These are phyloP conservation scores for Isoetes taiwanensis DNA, from an alignment of 75 land plant species.

Conservation along the genomic window DNA sequence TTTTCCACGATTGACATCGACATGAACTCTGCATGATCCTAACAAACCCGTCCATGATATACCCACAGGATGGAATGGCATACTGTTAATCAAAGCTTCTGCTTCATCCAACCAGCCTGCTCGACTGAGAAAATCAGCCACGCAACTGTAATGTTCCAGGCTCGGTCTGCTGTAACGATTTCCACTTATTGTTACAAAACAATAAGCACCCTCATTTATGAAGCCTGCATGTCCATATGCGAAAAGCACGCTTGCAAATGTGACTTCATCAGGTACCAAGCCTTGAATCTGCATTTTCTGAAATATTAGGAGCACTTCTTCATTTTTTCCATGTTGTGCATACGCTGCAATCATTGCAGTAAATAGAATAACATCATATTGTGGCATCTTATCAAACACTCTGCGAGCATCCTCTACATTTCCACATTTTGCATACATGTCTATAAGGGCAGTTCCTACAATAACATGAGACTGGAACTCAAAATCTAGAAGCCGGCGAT, in stretches of 20 bases:
- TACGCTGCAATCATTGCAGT: conserved; percentile 9
- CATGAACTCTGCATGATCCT: conserved; percentile 7
- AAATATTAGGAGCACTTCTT: conserved; percentile 32
- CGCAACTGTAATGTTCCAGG: conserved; percentile 9
- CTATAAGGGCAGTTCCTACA: not conserved
- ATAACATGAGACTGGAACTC: not conserved
- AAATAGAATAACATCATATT: not conserved
- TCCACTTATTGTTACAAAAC: not conserved
- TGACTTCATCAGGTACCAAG: conserved; percentile 22
- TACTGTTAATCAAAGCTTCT: conserved; percentile 3
- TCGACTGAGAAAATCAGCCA: conserved; percentile 12
- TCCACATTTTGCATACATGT: conserved; percentile 2
- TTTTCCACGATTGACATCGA: not conserved
- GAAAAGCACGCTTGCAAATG: too few species aligned
- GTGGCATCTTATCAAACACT: conserved; percentile 4
- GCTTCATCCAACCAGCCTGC: not conserved
- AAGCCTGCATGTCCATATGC: conserved; percentile 1
- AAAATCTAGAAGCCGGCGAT: too few species aligned
- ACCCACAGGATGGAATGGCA: conserved; percentile 10
- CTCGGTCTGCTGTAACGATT: not conserved
- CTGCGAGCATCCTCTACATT: conserved; percentile 6
- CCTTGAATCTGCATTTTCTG: conserved; percentile 15
- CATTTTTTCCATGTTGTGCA: conserved; percentile 9
- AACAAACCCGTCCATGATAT: conserved; percentile 5
- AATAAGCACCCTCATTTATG: not conserved